Base-by-base conservation (phyloP, 108 stramenopile genomes). In the Fragilaria crotonensis region DNA sequence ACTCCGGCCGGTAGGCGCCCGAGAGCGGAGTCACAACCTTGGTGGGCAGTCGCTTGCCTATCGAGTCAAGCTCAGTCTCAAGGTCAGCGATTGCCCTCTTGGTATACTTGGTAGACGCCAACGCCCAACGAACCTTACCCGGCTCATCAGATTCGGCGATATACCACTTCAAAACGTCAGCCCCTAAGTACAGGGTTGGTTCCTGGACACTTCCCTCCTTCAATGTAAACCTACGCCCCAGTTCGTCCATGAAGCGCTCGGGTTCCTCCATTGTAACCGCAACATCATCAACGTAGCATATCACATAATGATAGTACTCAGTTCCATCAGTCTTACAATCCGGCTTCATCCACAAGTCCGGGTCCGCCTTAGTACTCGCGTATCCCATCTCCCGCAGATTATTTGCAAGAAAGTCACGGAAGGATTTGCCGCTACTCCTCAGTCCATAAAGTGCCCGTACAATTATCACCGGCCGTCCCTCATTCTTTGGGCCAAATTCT, bases 261-360 rank as follows among this genome's bases (percentile, higher is more conserved):
- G 66, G 22, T n/a, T 68, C 41, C 19, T 52, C 29, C 25, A n/a
- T 29, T 7, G 30, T 21, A 2, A 9, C 23, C 25, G 59, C 2
- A 28, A 66, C 25, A 27, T 66, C 64, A 32, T 64, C 69, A 36
- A 58, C 56, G 36, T 64, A 64, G 4, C n/a, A 33, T 1, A 76
- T 30, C 23, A 74, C 52, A 30, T 71, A 67, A 3, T 73, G 21
- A 26, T 71, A 77, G 45, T 77, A 73, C 4, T 30, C 11, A 14
- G 30, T 25, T 3, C 52, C 59, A 17, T 56, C 31, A 0, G 19
- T 19, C 18, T 52, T 11, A 25, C 23, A 30, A 20, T 19, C 36
- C 5, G 26, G 27, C 19, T 49, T 45, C 11, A 66, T 23, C 64
- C 69, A 78, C 9, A 78, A 64, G 46, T 74, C 65, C 23, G 18